Conservation (phyloP, 345 rosid species). For the Diplotaxis tenuifolia region DNA sequence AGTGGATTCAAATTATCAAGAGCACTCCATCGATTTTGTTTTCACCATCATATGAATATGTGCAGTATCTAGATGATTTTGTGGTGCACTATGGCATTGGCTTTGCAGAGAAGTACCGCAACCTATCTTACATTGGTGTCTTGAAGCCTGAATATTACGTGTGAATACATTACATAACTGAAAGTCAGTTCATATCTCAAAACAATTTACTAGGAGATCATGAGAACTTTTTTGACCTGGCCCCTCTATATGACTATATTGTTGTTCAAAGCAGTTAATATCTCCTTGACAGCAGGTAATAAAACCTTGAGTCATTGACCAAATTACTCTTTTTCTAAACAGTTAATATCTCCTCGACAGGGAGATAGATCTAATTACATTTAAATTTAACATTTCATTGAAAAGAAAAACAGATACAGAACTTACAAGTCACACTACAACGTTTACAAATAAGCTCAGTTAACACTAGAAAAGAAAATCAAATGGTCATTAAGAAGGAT, state of each 20-base stretch:
- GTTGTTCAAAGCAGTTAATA: conserved; percentile 8
- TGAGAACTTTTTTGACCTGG: neutral
- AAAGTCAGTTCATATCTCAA: neutral
- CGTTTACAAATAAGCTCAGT: neutral
- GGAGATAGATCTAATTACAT: neutral
- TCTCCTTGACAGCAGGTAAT: too few species aligned
- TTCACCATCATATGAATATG: too few species aligned
- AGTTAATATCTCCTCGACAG: neutral
- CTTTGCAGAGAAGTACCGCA: conserved; percentile 79
- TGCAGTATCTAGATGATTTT: conserved; percentile 75
- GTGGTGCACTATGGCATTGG: conserved; percentile 94
- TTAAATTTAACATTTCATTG: neutral
- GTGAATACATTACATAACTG: conserved; percentile 23
- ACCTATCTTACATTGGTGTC: conserved; percentile 79
- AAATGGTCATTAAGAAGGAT: neutral
- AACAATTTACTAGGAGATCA: neutral
- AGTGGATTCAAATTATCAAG: too few species aligned
- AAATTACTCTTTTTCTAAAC: neutral
- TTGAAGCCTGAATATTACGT: conserved; percentile 57
- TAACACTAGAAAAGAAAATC: conserved; percentile 1
- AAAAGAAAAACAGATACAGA: neutral
- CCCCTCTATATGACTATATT: neutral
- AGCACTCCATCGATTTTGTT: too few species aligned
- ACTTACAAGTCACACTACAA: conserved; percentile 22
- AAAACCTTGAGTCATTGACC: neutral